Base-by-base conservation (phyloP, 805 yeast genomes). In the Naumovozyma baii region DNA sequence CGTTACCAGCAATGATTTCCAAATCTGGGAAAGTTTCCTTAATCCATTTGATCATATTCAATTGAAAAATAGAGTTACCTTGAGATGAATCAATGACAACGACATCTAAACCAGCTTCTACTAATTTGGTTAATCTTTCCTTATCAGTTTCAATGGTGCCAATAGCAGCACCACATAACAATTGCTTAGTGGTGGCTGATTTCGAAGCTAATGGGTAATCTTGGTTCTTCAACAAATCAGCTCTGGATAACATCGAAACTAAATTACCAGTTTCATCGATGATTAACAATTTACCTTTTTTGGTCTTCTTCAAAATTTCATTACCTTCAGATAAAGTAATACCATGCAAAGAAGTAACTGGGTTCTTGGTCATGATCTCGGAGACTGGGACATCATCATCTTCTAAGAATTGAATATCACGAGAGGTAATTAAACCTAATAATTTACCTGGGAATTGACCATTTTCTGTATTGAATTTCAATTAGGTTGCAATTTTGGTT, bases 121-220 rank as follows among this genome's bases (percentile, higher is more conserved):
- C 96, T 55, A 92, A 77, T 69, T 80, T 74, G 44, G 63, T 63
- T 55, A 92, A 75, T 71, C 98, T 86, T 57, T 73, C 81, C 61
- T 75, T 83, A 69, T 92, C 98, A 55, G 84, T 81, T 33, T 76
- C 82, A 47, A 94, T 71, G 48, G 98, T 92, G 67, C 98, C 98
- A 61, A 92, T 78, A 48, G 98, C 94, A 55, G 98, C 98, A 75
- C 97, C 98, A 76, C 95, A 86, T 59, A 92, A 74, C 62, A 92
- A 76, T 73, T 92, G 98, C 74, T 92, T 92, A 39, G 97, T 84
- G 53, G 79, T 72, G 57, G 80, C 80, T 29, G 95, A 83, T 71
- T 92, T 92, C 49, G 96, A 87, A 41, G 98, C 98, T 50, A 79
- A 72, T 55, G 98, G 98, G 73, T 74, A 92, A 62, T 76, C 74